phyloP scores from a whole-genome alignment of 2,329 filamentous ascomycete species.

The Aspergillus brunneoviolaceus region DNA sequence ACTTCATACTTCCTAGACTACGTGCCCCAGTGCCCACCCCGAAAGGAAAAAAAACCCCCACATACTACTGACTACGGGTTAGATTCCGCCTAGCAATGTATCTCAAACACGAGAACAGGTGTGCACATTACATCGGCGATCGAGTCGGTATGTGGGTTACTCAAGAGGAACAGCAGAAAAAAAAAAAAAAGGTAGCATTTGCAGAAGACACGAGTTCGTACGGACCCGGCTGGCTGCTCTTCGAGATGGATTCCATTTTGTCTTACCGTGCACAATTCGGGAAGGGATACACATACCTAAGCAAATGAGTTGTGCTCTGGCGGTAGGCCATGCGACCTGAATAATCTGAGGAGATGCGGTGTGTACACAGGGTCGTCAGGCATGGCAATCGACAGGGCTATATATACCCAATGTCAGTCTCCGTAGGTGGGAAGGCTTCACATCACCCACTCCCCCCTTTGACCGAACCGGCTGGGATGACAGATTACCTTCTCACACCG shows the following conservation, averaged over 20 bases:
- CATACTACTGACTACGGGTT: neutral
- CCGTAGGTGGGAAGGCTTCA: too few species aligned
- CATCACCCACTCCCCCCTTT: too few species aligned
- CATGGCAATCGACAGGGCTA: too few species aligned
- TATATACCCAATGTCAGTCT: too few species aligned
- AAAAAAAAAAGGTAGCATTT: neutral
- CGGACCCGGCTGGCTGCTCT: neutral
- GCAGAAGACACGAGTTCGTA: neutral
- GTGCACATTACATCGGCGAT: constrained; percentile 6
- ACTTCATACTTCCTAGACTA: neutral
- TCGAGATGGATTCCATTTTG: neutral
- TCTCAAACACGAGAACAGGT: constrained; percentile 10
- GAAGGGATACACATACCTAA: neutral
- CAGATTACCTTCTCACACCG: too few species aligned
- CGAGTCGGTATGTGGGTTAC: constrained; percentile 5
- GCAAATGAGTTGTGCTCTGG: too few species aligned
- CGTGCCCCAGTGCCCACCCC: neutral
- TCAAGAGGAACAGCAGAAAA: neutral
- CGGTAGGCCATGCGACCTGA: too few species aligned
- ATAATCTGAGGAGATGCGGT: too few species aligned
- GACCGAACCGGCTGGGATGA: too few species aligned
- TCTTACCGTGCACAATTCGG: neutral
- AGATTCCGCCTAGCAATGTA: constrained; percentile 11
- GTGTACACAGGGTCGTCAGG: too few species aligned
- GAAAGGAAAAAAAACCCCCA: neutral